Percentiles rank a stretch among this genome's conserved stretches.
phyloP scores from a whole-genome alignment of 148 eudicot species.

The Heliamphora exappendiculata region DNA sequence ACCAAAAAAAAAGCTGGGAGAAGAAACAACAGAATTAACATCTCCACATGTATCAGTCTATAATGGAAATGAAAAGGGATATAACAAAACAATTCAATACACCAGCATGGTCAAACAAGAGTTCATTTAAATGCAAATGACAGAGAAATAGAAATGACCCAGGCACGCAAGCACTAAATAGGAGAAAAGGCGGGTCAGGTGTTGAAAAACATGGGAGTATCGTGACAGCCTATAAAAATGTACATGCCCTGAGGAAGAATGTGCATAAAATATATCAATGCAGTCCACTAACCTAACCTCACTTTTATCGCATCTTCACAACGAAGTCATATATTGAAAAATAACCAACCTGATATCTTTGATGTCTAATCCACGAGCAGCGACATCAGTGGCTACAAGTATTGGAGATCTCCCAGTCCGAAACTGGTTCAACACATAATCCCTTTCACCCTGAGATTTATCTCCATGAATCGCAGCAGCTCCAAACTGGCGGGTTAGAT shows the following conservation, averaged over 20 bases:
- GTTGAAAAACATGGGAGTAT: no score
- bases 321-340: neutral
- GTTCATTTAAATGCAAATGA: no score
- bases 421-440: constrained; percentile 68
- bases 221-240: no score
- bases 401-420: constrained; percentile 76
- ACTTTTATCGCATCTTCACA: neutral
- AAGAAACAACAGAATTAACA: neutral
- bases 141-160: no score
- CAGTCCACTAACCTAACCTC: neutral
- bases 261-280: no score
- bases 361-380: constrained; percentile 88
- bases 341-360: constrained; percentile 78
- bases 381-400: constrained; percentile 96
- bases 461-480: constrained; percentile 95
- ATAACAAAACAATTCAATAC: neutral
- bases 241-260: no score
- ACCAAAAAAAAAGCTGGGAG: no score
- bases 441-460: constrained; percentile 81
- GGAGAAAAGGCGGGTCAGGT: no score
- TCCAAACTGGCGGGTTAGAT: constrained; percentile 58
- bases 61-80: neutral
- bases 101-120: neutral
- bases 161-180: no score
- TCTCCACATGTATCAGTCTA: neutral